Conservation (phyloP, 2,329 filamentous ascomycete genomes). For the Neopestalotiopsis sp. region DNA sequence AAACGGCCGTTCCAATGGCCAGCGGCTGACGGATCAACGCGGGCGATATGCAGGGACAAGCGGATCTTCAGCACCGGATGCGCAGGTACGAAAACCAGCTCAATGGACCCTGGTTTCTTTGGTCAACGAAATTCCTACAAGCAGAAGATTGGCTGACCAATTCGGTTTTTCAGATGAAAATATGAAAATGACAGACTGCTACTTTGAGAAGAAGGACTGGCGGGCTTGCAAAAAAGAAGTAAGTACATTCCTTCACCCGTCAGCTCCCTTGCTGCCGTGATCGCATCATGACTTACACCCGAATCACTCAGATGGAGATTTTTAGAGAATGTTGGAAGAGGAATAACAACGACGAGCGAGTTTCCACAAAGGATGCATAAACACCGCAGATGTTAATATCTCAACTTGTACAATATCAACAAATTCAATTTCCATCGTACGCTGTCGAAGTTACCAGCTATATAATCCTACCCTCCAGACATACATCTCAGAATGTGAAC, state of each 20-base stretch:
- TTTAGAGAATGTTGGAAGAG: conserved; percentile 93
- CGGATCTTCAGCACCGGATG: conserved; percentile 97
- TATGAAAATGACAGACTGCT: conserved; percentile 89
- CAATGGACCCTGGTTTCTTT: neutral
- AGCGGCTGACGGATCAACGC: conserved; percentile 18
- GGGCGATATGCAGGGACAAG: conserved; percentile 76
- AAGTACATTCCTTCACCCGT: conserved; percentile 40
- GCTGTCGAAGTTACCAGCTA: neutral
- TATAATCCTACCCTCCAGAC: too few species aligned
- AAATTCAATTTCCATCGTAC: neutral
- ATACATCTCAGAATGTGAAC: neutral
- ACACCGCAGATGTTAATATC: conserved; percentile 22
- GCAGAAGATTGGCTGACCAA: neutral
- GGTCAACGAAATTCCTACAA: neutral
- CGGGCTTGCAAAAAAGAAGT: conserved; percentile 87
- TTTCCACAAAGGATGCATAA: conserved; percentile 71
- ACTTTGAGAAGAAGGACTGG: conserved; percentile 97
- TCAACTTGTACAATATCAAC: neutral
- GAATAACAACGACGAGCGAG: conserved; percentile 85
- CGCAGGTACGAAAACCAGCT: conserved; percentile 62
- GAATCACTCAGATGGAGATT: conserved; percentile 76
- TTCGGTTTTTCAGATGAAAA: conserved; percentile 73
- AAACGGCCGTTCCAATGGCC: neutral
- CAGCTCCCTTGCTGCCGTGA: neutral
- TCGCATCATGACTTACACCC: neutral